Evolutionary conservation across 768 basidiomycete species (phyloP).

Genomic region (Butyriboletus loyo): DNA sequence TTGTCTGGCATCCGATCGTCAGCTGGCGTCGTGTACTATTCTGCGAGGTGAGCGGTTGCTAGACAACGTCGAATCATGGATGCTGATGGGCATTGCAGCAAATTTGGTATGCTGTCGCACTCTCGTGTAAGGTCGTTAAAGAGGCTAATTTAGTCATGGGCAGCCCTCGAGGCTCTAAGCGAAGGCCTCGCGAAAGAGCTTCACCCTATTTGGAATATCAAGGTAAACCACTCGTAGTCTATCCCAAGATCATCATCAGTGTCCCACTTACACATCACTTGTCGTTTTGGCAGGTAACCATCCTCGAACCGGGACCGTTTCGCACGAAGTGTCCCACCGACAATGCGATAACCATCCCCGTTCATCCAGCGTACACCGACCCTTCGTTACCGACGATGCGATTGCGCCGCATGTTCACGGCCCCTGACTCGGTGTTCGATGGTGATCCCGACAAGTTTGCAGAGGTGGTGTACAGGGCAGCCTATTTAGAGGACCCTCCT

Average conservation of each 20-base stretch:
- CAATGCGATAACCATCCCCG: background rate
- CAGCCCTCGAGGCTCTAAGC: conserved; percentile 14
- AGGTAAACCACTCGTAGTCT: background rate
- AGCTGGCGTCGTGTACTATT: conserved; percentile 17
- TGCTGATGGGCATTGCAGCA: conserved; percentile 5
- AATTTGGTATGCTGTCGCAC: conserved; percentile 11
- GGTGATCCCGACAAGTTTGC: conserved; percentile 20
- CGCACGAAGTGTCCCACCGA: background rate
- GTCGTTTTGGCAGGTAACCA: background rate
- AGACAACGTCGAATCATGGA: background rate
- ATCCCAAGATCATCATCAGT: background rate
- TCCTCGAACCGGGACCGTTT: conserved; percentile 1
- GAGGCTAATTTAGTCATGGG: background rate
- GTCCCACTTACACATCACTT: background rate
- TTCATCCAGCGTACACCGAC: background rate
- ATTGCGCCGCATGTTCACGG: background rate
- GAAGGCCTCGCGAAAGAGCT: conserved; percentile 11
- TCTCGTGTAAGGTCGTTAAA: background rate
- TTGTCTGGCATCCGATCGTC: conserved; percentile 24
- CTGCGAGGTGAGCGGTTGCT: conserved; percentile 15
- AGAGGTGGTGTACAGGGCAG: background rate
- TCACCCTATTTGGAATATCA: too few species aligned
- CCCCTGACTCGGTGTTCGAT: background rate
- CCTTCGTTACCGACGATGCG: conserved; percentile 1
- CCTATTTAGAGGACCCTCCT: conserved; percentile 15